Percentiles rank a stretch among this genome's conserved stretches.
phyloP scores from a whole-genome alignment of 2,329 filamentous ascomycete genomes.

The Xylariaceae sp. region DNA sequence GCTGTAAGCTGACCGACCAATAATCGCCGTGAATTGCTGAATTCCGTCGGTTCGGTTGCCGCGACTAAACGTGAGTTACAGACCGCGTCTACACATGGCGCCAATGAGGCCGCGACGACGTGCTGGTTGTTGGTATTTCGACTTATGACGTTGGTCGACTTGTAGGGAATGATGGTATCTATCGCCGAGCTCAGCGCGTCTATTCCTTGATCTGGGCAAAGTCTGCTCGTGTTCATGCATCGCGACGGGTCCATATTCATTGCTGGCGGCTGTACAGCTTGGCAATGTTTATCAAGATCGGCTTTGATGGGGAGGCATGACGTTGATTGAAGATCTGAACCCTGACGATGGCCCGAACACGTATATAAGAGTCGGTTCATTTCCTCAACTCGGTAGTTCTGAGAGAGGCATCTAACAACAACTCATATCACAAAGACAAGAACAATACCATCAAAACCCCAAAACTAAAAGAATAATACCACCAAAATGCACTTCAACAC shows the following conservation, averaged over 20 bases:
- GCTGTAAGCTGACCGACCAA: too few relatives aligned
- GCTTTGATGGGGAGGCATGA: too few relatives aligned
- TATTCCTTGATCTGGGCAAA: background rate
- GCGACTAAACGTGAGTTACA: too few relatives aligned
- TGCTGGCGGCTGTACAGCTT: slow-evolving; percentile 1
- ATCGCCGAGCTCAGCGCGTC: background rate
- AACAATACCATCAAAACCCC: background rate
- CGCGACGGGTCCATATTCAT: slow-evolving; percentile 1
- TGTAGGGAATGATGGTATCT: background rate
- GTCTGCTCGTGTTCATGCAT: slow-evolving; percentile 8
- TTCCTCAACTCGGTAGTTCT: background rate
- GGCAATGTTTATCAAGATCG: slow-evolving; percentile 1
- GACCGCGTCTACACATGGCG: too few relatives aligned
- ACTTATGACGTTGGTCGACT: background rate
- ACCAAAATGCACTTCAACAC: slow-evolving; percentile 5
- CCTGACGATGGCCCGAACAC: too few relatives aligned
- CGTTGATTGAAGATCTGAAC: too few relatives aligned
- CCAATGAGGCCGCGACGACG: too few relatives aligned
- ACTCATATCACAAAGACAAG: background rate
- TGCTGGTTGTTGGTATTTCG: too few relatives aligned
- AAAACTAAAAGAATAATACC: background rate
- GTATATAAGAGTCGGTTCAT: background rate
- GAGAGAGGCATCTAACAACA: background rate
- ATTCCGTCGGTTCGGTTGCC: too few relatives aligned
- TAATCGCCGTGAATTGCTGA: too few relatives aligned